Base-by-base conservation (phyloP, 1,284 basidiomycete genomes). In the Tausonia pullulans region DNA sequence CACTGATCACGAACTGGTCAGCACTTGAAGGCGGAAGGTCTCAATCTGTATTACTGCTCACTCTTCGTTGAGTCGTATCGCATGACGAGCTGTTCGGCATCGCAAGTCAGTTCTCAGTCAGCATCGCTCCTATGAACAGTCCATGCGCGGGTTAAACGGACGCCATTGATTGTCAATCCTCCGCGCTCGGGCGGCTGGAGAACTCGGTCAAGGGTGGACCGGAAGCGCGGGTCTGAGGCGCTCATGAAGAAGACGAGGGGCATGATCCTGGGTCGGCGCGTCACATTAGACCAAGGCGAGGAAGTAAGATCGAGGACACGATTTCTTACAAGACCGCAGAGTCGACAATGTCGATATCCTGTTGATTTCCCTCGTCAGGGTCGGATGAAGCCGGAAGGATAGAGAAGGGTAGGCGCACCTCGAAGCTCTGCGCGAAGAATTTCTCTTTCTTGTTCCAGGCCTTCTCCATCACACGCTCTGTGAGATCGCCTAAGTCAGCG, bases 91-190 rank as follows among this genome's bases (percentile, higher is more conserved):
- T 57, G 59, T 27, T 13, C 74, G 72, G 58, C 71, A 70, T 70
- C 73, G 60, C 61, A 10, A 56, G 5, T 41, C 63, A 16, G 60
- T 41, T 7, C 27, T 27, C 27, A 27, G 27, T 45, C 14, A 11
- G 5, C 11, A 46, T 10, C 39, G 51, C 14, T 52, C 6, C 9
- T 13, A 11, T 3, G 39, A 11, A 41, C 9, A 39, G 27, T 3
- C 50, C 62, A 27, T 70, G 48, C 16, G 8, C 57, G 52, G 46
- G 41, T 16, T 16, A 52, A 52, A 55, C 55, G 5, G 11, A 75
- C 73, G 53, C 73, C 72, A 69, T 93, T 92, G 3, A 89, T 87
- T 5, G 87, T 90, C 72, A 95, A 78, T 13, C 92, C 92, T 1
- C 91, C 92, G 60, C 87, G 82, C 73, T 93, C 89, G 5, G 55